phyloP scores from a whole-genome alignment of 2,329 filamentous ascomycete genomes.

The Grosmannia penicillata region DNA sequence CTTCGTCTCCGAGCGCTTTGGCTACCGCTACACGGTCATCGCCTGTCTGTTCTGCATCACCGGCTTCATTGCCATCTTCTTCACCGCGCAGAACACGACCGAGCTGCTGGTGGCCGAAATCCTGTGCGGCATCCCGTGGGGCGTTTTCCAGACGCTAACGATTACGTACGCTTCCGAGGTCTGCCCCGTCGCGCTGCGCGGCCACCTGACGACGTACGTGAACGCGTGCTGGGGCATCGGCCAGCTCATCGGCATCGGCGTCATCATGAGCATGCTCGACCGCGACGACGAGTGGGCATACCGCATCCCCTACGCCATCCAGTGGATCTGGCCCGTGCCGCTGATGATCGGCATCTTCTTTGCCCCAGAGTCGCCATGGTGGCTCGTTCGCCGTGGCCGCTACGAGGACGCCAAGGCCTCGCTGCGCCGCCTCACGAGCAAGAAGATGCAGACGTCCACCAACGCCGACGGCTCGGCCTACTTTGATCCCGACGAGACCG shows the following conservation, averaged over 20 bases:
- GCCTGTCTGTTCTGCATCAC: conserved; percentile 36
- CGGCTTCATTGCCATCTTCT: conserved; percentile 48
- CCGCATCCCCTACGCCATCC: conserved; percentile 55
- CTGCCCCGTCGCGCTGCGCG: conserved; percentile 56
- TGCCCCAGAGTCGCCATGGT: conserved; percentile 60
- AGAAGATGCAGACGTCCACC: conserved; percentile 31
- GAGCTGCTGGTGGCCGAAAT: conserved; percentile 46
- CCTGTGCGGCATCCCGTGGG: conserved; percentile 39
- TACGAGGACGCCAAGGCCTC: conserved; percentile 51
- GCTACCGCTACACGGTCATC: conserved; percentile 52
- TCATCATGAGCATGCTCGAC: conserved; percentile 52
- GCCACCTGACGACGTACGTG: conserved; percentile 59
- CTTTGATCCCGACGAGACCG: conserved; percentile 70
- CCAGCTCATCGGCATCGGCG: conserved; percentile 59
- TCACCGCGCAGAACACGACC: conserved; percentile 45
- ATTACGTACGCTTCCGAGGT: conserved; percentile 59
- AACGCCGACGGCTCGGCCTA: conserved; percentile 25
- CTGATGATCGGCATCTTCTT: conserved; percentile 51
- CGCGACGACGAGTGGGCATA: conserved; percentile 47
- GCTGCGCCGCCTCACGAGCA: conserved; percentile 49
- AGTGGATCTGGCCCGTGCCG: conserved; percentile 63
- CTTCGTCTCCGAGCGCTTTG: conserved; percentile 49
- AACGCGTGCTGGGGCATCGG: conserved; percentile 70
- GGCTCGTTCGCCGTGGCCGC: conserved; percentile 54
- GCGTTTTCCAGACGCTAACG: conserved; percentile 24